Conservation (phyloP, 1,139 yeast species). For the Pichia kudriavzevii region DNA sequence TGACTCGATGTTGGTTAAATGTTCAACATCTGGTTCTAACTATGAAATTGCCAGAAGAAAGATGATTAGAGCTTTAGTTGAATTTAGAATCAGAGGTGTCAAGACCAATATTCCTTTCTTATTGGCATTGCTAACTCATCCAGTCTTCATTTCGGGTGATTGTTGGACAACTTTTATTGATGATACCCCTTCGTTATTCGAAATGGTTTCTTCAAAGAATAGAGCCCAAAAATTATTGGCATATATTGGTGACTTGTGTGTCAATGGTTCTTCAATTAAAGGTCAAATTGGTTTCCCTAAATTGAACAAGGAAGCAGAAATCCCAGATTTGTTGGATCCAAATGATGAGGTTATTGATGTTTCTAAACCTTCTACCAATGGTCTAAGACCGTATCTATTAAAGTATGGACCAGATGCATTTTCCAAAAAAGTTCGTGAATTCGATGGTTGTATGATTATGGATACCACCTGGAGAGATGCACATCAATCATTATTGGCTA, state of each 20-base stretch:
- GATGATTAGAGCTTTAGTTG: conserved; percentile 94
- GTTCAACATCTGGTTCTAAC: conserved; percentile 93
- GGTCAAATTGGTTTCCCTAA: conserved; percentile 94
- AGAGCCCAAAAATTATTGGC: conserved; percentile 91
- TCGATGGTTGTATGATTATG: conserved; percentile 85
- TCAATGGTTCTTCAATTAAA: conserved; percentile 89
- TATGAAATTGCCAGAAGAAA: conserved; percentile 95
- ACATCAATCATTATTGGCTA: conserved; percentile 95
- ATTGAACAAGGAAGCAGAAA: conserved; percentile 61
- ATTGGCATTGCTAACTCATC: conserved; percentile 86
- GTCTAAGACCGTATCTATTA: conserved; percentile 87
- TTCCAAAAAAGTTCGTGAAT: conserved; percentile 77
- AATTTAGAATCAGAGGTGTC: conserved; percentile 97
- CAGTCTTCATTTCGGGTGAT: conserved; percentile 76
- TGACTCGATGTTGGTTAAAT: conserved; percentile 97
- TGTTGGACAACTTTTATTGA: conserved; percentile 99
- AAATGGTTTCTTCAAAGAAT: conserved; percentile 90
- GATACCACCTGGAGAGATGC: conserved; percentile 99
- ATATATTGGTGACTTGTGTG: conserved; percentile 86
- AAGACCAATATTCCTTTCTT: conserved; percentile 96
- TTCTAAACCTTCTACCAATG: conserved; percentile 47
- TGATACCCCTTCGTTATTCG: conserved; percentile 93
- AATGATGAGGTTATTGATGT: conserved; percentile 52
- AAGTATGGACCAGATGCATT: conserved; percentile 84
- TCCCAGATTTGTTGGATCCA: conserved; percentile 65